A percentile compares a stretch with the other conserved stretches of the same genome.
phyloP scores from a whole-genome alignment of 768 basidiomycete genomes.

The Trametopsis cervina region DNA sequence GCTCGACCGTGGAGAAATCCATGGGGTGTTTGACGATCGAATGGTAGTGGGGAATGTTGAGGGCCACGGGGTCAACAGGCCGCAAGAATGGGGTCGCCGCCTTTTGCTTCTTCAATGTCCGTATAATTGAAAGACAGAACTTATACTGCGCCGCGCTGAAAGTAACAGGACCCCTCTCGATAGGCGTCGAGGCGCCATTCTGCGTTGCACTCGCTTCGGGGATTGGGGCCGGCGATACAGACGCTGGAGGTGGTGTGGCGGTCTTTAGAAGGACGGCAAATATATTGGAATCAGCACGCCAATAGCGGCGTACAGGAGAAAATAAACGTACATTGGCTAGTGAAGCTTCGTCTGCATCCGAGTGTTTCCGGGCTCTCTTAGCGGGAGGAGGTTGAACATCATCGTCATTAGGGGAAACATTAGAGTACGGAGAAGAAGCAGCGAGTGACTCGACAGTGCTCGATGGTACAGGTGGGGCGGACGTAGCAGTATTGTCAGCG shows the following conservation, averaged over 20 bases:
- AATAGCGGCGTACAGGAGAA: slow-evolving; percentile 40
- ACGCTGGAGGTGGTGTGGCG: slow-evolving; percentile 67
- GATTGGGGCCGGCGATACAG: slow-evolving; percentile 25
- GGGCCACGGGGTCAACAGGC: slow-evolving; percentile 83
- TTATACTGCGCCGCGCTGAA: slow-evolving; percentile 69
- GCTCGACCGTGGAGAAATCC: slow-evolving; percentile 91
- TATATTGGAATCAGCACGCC: slow-evolving; percentile 45
- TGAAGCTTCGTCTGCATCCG: slow-evolving; percentile 71
- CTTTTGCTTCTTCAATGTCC: slow-evolving; percentile 79
- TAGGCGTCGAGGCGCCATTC: slow-evolving; percentile 15
- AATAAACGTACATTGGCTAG: slow-evolving; percentile 61
- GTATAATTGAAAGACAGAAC: slow-evolving; percentile 70
- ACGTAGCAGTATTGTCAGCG: slow-evolving; percentile 18
- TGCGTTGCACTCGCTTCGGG: slow-evolving; percentile 13
- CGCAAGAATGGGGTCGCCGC: slow-evolving; percentile 75
- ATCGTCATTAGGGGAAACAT: slow-evolving; percentile 36
- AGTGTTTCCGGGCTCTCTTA: slow-evolving; percentile 71
- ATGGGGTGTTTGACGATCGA: slow-evolving; percentile 85
- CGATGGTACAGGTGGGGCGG: slow-evolving; percentile 25
- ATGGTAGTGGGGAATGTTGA: slow-evolving; percentile 84
- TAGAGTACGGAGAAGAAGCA: slow-evolving; percentile 24
- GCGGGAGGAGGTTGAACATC: slow-evolving; percentile 71
- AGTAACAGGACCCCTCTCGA: slow-evolving; percentile 30
- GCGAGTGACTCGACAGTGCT: slow-evolving; percentile 25
- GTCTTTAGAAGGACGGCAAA: slow-evolving; percentile 42